phyloP scores from a whole-genome alignment of 257 asterid species.

The Cruciata laevipes region DNA sequence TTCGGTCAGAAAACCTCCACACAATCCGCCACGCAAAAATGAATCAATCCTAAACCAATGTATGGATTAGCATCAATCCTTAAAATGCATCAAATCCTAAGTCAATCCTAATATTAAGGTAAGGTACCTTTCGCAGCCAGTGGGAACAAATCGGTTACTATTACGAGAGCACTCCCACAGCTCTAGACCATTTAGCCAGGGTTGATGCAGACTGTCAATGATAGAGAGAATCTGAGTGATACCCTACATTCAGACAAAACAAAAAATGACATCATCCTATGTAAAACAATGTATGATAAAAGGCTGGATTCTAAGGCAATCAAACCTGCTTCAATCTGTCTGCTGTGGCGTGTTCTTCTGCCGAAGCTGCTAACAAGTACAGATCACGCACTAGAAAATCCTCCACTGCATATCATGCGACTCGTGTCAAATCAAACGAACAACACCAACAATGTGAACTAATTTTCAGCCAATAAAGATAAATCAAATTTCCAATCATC shows the following conservation, averaged over 20 bases:
- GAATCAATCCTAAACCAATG: conserved; percentile 50
- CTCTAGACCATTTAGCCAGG: conserved; percentile 63
- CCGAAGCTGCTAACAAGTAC: conserved; percentile 40
- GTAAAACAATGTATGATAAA: neutral
- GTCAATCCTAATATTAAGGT: neutral
- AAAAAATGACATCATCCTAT: neutral
- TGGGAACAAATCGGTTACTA: conserved; percentile 44
- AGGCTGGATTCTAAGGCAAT: conserved; percentile 3
- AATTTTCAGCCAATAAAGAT: neutral
- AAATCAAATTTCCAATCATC: neutral
- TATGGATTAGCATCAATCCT: neutral
- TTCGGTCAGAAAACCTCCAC: conserved; percentile 64
- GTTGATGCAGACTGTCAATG: conserved; percentile 43
- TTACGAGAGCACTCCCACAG: conserved; percentile 49
- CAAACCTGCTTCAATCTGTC: conserved; percentile 58
- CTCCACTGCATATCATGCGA: conserved; percentile 34
- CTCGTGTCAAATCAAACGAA: neutral
- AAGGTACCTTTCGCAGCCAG: conserved; percentile 64
- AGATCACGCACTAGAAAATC: conserved; percentile 70
- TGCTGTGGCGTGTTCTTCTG: conserved; percentile 34
- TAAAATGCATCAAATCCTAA: too few species aligned
- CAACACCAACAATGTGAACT: neutral
- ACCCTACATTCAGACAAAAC: conserved; percentile 37
- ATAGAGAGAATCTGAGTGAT: conserved; percentile 50
- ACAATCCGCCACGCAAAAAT: conserved; percentile 71